Base-by-base conservation (phyloP, 306 rosid genomes). In the Lathyrus tuberosus region DNA sequence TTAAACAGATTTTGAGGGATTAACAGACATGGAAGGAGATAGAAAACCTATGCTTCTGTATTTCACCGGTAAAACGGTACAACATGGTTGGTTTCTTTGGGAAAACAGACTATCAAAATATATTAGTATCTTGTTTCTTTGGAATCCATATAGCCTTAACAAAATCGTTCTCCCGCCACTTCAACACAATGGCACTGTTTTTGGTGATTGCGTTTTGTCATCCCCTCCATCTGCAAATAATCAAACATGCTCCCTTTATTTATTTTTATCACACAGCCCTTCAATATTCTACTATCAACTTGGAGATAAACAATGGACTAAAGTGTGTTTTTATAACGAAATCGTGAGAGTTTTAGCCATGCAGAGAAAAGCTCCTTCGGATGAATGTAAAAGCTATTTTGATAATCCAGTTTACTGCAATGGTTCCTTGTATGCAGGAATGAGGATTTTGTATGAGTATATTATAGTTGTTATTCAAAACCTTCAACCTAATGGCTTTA, bases 291-390 rank as follows among this genome's bases (percentile, higher is more conserved):
- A 51, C 37, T 49, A 10, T 5, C 73, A 68, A 68, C 38, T 68
- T 35, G 73, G 62, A 68, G 73, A 68, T 51, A 6, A 33, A 9
- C 14, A 68, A 35, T 68, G 73, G 62, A 49, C 37, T 37, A n/a
- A 52, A 35, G 49, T 18, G 15, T 43, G 43, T 3, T 52, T 35
- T 10, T 2, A 5, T 15, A 1, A 15, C 3, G 16, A 66, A 4
- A 52, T 66, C 1, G 0, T 2, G 7, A 8, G n/a, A 6, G 26
- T 2, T 62, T 18, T 6, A 18, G 18, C 18, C 16, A 41, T 18
- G 68, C 1, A 11, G 16, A 10, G 35, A 16, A 0, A 0, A 26
- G 5, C 1, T 4, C 16, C 17, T 57, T 1, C 5, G 3, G 26
- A 24, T 24, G 26, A 20, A 20, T 20, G 2, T 24, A 3, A 1